These are phyloP conservation scores for Penicillium capsulatum DNA, from an alignment of 2,329 filamentous ascomycete genomes.

Conservation along the genomic window DNA sequence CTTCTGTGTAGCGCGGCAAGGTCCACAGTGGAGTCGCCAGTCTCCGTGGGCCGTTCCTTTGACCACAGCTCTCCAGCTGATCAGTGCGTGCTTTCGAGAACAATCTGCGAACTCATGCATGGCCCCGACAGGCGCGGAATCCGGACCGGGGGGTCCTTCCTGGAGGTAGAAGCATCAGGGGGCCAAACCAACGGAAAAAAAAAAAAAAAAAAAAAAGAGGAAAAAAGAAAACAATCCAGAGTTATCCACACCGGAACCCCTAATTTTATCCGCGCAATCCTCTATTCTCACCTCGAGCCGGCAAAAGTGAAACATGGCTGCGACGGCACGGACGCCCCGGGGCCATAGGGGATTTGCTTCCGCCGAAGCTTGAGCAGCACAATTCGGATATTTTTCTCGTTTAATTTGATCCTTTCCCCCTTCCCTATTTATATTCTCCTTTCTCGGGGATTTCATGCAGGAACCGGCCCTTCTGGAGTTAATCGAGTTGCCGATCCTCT, in stretches of 20 bases:
- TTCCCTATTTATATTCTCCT: too few relatives aligned
- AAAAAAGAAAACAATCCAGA: too few relatives aligned
- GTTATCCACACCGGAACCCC: too few relatives aligned
- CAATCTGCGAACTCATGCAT: constrained; percentile 3
- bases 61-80: constrained; percentile 6
- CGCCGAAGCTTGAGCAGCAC: not conserved
- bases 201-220: too few relatives aligned
- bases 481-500: constrained; percentile 23
- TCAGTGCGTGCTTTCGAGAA: constrained; percentile 17
- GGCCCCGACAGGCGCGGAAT: not conserved
- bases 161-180: not conserved
- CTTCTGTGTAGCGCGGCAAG: constrained; percentile 2
- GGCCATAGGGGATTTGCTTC: not conserved
- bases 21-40: constrained; percentile 15
- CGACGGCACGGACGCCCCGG: constrained; percentile 11
- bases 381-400: not conserved
- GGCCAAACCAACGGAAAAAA: too few relatives aligned
- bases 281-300: not conserved
- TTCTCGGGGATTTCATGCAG: constrained; percentile 15
- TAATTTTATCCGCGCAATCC: too few relatives aligned
- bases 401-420: too few relatives aligned
- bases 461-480: constrained; percentile 10
- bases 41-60: constrained; percentile 4
- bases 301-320: constrained; percentile 27
- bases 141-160: constrained; percentile 1